Percentiles rank a stretch among this genome's conserved stretches.
These are phyloP conservation scores for Gynostemma pentaphyllum DNA, from an alignment of 306 rosid genomes.

Conservation along the genomic window DNA sequence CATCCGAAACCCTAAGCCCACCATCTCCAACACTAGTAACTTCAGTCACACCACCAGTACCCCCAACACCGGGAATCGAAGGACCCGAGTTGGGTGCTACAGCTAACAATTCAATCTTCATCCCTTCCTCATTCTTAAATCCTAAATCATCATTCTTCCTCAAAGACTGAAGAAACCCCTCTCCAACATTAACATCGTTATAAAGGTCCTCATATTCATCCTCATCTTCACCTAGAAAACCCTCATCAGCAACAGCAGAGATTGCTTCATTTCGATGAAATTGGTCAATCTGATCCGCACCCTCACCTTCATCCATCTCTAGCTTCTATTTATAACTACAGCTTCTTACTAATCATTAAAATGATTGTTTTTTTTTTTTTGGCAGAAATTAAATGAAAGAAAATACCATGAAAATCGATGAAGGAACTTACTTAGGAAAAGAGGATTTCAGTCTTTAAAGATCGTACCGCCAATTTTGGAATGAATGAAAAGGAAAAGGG, in stretches of 20 bases:
- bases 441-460: not conserved
- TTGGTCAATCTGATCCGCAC: slow-evolving; percentile 70
- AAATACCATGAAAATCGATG: not conserved
- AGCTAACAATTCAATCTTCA: slow-evolving; percentile 32
- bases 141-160: slow-evolving; percentile 63
- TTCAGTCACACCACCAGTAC: slow-evolving; percentile 27
- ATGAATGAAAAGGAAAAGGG: not conserved
- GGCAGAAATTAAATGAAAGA: not conserved
- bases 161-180: slow-evolving; percentile 78
- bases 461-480: slow-evolving; percentile 5
- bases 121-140: slow-evolving; percentile 36
- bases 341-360: not conserved
- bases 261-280: slow-evolving; percentile 96
- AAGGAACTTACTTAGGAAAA: not conserved
- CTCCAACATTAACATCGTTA: slow-evolving; percentile 93
- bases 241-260: slow-evolving; percentile 91
- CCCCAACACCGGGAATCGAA: slow-evolving; percentile 41
- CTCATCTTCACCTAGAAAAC: slow-evolving; percentile 73
- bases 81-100: slow-evolving; percentile 17
- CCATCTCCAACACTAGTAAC: slow-evolving; percentile 14
- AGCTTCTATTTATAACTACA: not conserved
- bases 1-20: slow-evolving; percentile 34
- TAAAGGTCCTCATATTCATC: slow-evolving; percentile 93
- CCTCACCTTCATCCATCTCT: slow-evolving; percentile 66
- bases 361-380: too few relatives aligned